Evolutionary conservation across 1,284 basidiomycete genomes (phyloP).

Genomic region (Naganishia sp.): DNA sequence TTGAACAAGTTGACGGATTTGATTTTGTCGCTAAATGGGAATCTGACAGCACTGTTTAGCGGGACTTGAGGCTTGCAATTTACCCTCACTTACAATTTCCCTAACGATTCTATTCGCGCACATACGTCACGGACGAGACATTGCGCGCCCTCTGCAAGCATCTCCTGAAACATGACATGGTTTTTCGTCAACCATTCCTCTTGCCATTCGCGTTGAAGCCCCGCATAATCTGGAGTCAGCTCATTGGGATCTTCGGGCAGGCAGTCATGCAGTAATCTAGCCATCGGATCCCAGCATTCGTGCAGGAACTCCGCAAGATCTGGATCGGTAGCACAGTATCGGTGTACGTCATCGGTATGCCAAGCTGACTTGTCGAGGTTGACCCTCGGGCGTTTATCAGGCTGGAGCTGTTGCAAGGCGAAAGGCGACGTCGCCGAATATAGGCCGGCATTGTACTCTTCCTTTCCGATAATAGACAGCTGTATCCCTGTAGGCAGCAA

Average conservation of each 20-base stretch:
- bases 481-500: constrained; percentile 13
- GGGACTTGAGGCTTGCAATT: too few species aligned
- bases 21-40: constrained; percentile 6
- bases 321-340: background rate
- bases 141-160: constrained; percentile 4
- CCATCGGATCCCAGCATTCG: constrained; percentile 13
- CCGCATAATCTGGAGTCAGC: background rate
- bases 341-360: constrained; percentile 20
- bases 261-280: background rate
- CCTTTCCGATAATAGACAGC: constrained; percentile 5
- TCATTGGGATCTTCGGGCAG: constrained; percentile 10
- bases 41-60: background rate
- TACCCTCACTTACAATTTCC: constrained; percentile 9
- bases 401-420: too few species aligned
- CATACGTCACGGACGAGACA: constrained; percentile 6
- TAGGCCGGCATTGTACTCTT: constrained; percentile 9
- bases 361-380: background rate
- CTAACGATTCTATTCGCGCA: constrained; percentile 8
- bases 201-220: background rate
- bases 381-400: too few species aligned
- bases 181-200: constrained; percentile 17
- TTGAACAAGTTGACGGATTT: constrained; percentile 19
- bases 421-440: too few species aligned
- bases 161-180: constrained; percentile 5
- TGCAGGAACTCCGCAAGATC: constrained; percentile 10